Base-by-base conservation (phyloP, 2,329 filamentous ascomycete genomes). In the Pseudogymnoascus sp. region DNA sequence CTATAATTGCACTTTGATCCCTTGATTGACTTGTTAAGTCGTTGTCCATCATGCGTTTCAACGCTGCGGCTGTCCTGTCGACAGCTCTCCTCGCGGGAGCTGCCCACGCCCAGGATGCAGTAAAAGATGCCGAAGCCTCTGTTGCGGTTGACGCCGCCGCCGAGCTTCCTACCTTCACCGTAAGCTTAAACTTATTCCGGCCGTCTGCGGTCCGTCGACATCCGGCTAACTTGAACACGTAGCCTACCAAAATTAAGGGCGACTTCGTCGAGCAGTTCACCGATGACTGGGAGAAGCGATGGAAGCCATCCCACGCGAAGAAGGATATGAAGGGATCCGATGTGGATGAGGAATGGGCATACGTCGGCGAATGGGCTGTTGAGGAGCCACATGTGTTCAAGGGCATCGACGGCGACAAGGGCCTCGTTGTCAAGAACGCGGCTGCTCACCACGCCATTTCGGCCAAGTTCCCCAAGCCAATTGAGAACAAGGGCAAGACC, bases 361-460 rank as follows among this genome's bases (percentile, higher is more conserved):
- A 96, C 76, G 86, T 97, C 68, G 95, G 95, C 78, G 90, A 92
- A 78, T 99, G 95, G 95, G 80, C 91, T 61, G 95, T 97, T 66
- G 95, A 99, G 82, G 95, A 97, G 84, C 95, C 95, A 62, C 80
- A 80, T 66, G 86, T 95, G 73, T 88, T 90, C 78, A 96, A 95
- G 82, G 95, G 92, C 72, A 95, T 97, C 71, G 88, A 92, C 72
- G 92, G 91, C 68, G 93, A 97, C 80, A 96, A 96, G 82, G 95
- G 93, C 78, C 86, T 99, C 71, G 93, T 99, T 67, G 86, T 97
- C 78, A 99, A 99, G 88, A 96, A 97, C 81, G 85, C 90, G 69
- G 95, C 95, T 70, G 95, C 95, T 72, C 95, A 99, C 81, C 95
- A 99, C 80, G 95, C 95, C 81, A 99, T 99, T 78, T 99, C 95